Base-by-base conservation (phyloP, 75 land plant genomes). In the Cupressus sempervirens region DNA sequence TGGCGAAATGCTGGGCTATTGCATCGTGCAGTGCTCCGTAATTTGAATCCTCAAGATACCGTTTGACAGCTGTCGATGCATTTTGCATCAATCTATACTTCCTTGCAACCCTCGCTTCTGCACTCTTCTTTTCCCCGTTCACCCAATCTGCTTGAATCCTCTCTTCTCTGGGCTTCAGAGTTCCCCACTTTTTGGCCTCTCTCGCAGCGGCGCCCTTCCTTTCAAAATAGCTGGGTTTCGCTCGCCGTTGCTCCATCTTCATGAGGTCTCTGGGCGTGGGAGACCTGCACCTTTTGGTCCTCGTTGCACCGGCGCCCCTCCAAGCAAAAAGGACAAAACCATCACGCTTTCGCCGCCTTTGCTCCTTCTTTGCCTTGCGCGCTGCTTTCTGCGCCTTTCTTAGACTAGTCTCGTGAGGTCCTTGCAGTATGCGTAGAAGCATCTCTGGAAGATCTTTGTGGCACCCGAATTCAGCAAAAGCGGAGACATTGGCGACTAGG, bases 361-460 rank as follows among this genome's bases (percentile, higher is more conserved):
- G 16, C 16, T n/a, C 50, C 7, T 14, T 34, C 45, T 76, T 85
- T 34, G 43, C 45, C 40, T 83, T 68, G 32, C 82, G 84, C 76
- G 58, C 62, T n/a, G 20, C 62, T 65, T 82, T 84, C 56, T 84
- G 73, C 1, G 5, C 53, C 7, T 68, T 7, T 34, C 62, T 76
- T 58, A 30, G 53, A 54, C 53, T 14, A 62, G 70, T 73, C 30
- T n/a, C 65, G 76, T 86, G 81, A 14, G 85, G 68, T 5, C 92
- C 96, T 30, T 89, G 82, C 12, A 90, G 88, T 1, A 92, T 85
- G n/a, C 91, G 82, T 38, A 85, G 88, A 53, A 95, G 90, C 18
- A 93, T 86, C 88, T 94, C 96, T 1, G 88, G 92, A 58, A 95
- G 87, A 82, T 95, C 96, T 89, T 94, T 95, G 86, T 90, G 85